phyloP scores from a whole-genome alignment of 257 asterid species.

The Scutellaria galericulata region DNA sequence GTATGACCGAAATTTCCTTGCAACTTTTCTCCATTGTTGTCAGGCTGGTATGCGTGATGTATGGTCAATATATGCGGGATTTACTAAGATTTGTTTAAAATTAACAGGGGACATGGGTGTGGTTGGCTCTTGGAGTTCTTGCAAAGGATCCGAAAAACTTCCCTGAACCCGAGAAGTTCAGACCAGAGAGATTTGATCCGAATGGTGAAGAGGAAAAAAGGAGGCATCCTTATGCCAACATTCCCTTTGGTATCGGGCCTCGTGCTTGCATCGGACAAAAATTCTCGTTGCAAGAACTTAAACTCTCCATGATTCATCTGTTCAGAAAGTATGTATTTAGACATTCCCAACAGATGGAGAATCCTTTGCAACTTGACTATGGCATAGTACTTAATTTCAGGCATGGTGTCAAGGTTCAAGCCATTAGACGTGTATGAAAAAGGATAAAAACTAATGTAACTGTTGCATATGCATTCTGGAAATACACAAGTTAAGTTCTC shows the following conservation, averaged over 20 bases:
- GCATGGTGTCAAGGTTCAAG: constrained; percentile 79
- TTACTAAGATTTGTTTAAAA: neutral
- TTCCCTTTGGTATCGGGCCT: constrained; percentile 96
- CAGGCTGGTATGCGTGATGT: too few relatives aligned
- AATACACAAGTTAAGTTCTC: neutral
- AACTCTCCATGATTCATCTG: constrained; percentile 75
- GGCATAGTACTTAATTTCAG: constrained; percentile 82
- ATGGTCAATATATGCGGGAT: too few relatives aligned
- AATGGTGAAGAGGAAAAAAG: constrained; percentile 77
- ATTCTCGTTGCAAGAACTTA: constrained; percentile 84
- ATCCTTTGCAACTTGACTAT: constrained; percentile 71
- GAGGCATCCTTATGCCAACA: constrained; percentile 92
- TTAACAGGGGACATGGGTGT: constrained; percentile 94
- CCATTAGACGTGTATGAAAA: constrained; percentile 60
- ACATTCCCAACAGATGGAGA: constrained; percentile 83
- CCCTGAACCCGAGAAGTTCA: constrained; percentile 86
- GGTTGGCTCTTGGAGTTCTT: constrained; percentile 94
- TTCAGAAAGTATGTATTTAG: constrained; percentile 68
- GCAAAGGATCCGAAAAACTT: constrained; percentile 86
- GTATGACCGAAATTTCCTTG: constrained; percentile 34
- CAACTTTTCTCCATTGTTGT: too few relatives aligned
- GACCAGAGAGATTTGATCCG: constrained; percentile 94
- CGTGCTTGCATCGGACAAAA: constrained; percentile 92
- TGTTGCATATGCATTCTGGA: constrained; percentile 2
- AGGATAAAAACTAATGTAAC: neutral